Conservation (phyloP, 768 basidiomycete genomes). For the Termitomyces sp. region DNA sequence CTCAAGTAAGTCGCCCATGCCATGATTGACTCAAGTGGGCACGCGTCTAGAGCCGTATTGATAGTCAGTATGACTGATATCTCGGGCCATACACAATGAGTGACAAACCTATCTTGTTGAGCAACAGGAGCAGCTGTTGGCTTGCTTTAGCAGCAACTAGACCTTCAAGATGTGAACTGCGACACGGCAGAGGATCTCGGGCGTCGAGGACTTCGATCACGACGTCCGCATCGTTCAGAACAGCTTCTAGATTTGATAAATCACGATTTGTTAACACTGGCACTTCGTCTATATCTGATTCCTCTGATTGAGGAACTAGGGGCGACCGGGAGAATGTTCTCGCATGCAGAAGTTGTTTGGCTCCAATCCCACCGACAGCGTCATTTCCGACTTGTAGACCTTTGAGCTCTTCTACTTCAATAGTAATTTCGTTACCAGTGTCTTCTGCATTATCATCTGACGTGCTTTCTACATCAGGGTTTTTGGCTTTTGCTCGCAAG, state of each 20-base stretch:
- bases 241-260: slow-evolving; percentile 56
- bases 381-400: slow-evolving; percentile 47
- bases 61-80: neutral
- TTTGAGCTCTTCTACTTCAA: slow-evolving; percentile 21
- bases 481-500: slow-evolving; percentile 16
- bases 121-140: slow-evolving; percentile 55
- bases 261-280: slow-evolving; percentile 62
- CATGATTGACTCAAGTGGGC: slow-evolving; percentile 69
- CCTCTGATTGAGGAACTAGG: slow-evolving; percentile 23
- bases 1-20: slow-evolving; percentile 67
- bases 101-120: slow-evolving; percentile 86
- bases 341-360: slow-evolving; percentile 30
- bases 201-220: slow-evolving; percentile 80
- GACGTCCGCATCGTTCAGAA: slow-evolving; percentile 74
- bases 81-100: neutral
- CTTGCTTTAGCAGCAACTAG: slow-evolving; percentile 34
- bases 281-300: slow-evolving; percentile 45
- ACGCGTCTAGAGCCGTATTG: slow-evolving; percentile 50
- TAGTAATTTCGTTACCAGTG: slow-evolving; percentile 22
- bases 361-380: slow-evolving; percentile 40
- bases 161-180: slow-evolving; percentile 61
- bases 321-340: slow-evolving; percentile 27
- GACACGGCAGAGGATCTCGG: slow-evolving; percentile 70
- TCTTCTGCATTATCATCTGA: slow-evolving; percentile 12
- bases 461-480: neutral